These are phyloP conservation scores for Picochlorum sp. DNA, from an alignment of 139 green algal genomes.

Conservation along the genomic window DNA sequence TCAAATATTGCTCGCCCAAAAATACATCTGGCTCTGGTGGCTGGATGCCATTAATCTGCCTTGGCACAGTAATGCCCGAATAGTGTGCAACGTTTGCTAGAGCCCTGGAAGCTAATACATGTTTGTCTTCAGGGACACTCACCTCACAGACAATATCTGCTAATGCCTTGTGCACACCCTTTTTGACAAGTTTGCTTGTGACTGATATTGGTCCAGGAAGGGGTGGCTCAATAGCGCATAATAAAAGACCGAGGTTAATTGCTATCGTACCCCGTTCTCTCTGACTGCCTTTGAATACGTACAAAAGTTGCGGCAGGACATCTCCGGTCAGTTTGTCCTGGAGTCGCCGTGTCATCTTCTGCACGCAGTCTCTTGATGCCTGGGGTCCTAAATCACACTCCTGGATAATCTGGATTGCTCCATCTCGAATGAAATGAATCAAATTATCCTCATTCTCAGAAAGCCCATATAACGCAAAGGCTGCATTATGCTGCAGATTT, in stretches of 20 bases:
- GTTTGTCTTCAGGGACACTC: conserved; percentile 2
- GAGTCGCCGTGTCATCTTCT: conserved; percentile 93
- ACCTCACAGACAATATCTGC: conserved; percentile 67
- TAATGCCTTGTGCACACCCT: conserved; percentile 69
- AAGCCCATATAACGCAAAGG: conserved; percentile 93
- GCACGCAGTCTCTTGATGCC: conserved; percentile 83
- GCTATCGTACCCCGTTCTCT: conserved; percentile 50
- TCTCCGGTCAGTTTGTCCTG: conserved; percentile 67
- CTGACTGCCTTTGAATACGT: conserved; percentile 50
- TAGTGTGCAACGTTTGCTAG: conserved; percentile 11
- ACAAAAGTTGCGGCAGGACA: conserved; percentile 60
- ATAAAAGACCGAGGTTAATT: conserved; percentile 73
- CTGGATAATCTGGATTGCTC: conserved; percentile 55
- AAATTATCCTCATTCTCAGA: conserved; percentile 98
- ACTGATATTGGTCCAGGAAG: conserved; percentile 40
- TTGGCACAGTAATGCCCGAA: conserved; percentile 1
- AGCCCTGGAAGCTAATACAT: conserved; percentile 15
- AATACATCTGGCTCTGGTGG: conserved; percentile 43
- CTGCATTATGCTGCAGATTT: conserved; percentile 89
- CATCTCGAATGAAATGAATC: conserved; percentile 75
- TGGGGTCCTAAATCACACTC: conserved; percentile 64
- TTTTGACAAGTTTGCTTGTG: conserved; percentile 65
- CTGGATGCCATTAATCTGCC: not conserved
- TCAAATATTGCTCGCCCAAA: conserved; percentile 81
- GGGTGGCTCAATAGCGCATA: conserved; percentile 12